These are phyloP conservation scores for Cyberlindnera misumaiensis DNA, from an alignment of 805 yeast genomes.

Conservation along the genomic window DNA sequence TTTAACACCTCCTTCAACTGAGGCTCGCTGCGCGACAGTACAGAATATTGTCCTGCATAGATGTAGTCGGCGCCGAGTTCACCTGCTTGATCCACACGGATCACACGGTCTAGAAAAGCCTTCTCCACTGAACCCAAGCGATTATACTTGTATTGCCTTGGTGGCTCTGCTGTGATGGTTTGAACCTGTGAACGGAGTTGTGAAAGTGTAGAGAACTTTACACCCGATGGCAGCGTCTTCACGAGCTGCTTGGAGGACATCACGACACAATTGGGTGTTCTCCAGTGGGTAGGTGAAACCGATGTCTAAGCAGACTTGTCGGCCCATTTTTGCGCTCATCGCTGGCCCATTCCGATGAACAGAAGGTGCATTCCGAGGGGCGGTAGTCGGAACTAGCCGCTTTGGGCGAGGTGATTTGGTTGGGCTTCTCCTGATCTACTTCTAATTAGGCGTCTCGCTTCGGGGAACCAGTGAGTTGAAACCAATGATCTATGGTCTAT, in stretches of 20 bases:
- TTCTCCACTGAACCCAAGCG: conserved; percentile 44
- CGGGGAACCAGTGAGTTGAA: too few species aligned
- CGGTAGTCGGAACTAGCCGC: too few species aligned
- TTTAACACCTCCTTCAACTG: conserved; percentile 70
- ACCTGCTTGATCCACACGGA: conserved; percentile 97
- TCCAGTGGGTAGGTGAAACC: not conserved
- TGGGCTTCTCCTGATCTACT: too few species aligned
- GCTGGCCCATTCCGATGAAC: too few species aligned
- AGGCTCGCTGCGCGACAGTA: conserved; percentile 64
- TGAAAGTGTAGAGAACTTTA: conserved; percentile 19
- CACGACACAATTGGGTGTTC: not conserved
- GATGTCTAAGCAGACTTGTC: too few species aligned
- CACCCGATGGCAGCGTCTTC: conserved; percentile 8
- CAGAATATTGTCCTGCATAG: conserved; percentile 83
- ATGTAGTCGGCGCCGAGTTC: conserved; percentile 94
- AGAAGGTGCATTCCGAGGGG: too few species aligned
- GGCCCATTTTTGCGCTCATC: too few species aligned
- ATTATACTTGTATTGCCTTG: conserved; percentile 5
- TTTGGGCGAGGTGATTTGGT: too few species aligned
- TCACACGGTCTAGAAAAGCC: conserved; percentile 64
- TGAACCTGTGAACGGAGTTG: conserved; percentile 16
- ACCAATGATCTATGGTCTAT: too few species aligned
- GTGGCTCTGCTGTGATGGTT: not conserved
- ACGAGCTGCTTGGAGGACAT: conserved; percentile 6
- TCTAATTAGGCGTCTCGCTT: too few species aligned